Base-by-base conservation (phyloP, 257 asterid genomes). In the Gentiana dahurica region DNA sequence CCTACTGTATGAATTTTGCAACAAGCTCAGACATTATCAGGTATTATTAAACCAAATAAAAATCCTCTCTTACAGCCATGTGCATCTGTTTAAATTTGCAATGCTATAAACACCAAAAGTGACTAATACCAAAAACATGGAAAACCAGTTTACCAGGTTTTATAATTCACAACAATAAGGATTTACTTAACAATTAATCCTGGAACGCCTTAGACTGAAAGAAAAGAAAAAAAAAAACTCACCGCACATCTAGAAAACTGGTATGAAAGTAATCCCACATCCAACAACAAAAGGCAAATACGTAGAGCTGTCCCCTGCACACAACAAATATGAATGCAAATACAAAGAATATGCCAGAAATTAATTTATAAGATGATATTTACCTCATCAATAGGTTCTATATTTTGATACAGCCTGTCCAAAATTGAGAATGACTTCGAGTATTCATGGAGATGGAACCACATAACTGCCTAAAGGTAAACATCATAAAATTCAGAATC, bases 381-480 rank as follows among this genome's bases (percentile, higher is more conserved):
- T 75, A 90, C 98, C 98, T 82, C 98, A 49, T 85, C 95, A 68
- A 90, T 70, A 24, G 94, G 95, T 78, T 77, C 89, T 62, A 87
- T 83, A 66, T 82, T 82, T 82, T 81, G 91, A 84, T 70, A 90
- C 75, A 90, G 73, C 32, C 74, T 54, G 57, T 90, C 92, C 86
- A 90, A 75, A 69, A 71, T 79, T 12, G 85, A 69, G 73, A 80
- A 82, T 15, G 98, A 73, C 68, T 71, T 84, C 15, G 79, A 69
- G 73, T 87, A 81, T 58, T 90, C 95, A 71, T 87, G 98, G 70
- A 84, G 95, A 78, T 81, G 86, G 75, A 79, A 90, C 96, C 95
- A 87, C 60, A 73, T 68, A 61, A 87, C 91, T 48, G 98, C 98
- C 98, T 90, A 87, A 73, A 75, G 55, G 53, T 69, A 62, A 24